Evolutionary conservation across 2,329 filamentous ascomycete species (phyloP).

Genomic region (Macrophomina tecta): DNA sequence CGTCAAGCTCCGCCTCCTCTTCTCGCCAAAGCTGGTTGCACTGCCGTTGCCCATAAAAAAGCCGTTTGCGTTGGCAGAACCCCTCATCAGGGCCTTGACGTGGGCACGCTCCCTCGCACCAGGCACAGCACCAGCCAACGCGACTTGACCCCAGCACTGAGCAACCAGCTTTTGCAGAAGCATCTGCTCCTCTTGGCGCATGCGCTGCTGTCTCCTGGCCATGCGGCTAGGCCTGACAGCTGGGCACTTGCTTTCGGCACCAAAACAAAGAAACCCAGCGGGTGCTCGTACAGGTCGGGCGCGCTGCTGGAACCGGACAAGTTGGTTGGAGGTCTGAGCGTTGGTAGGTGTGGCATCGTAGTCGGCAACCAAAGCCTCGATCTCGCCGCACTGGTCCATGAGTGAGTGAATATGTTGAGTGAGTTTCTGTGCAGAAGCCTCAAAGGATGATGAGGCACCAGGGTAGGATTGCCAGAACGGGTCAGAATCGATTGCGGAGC

Average conservation of each 20-base stretch:
- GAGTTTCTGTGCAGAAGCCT: constrained; percentile 51
- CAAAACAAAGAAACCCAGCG: constrained; percentile 6
- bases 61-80: neutral
- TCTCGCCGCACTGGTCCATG: constrained; percentile 50
- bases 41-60: neutral
- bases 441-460: constrained; percentile 51
- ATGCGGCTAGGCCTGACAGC: constrained; percentile 49
- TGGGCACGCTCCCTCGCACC: constrained; percentile 19
- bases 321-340: constrained; percentile 27
- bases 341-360: constrained; percentile 35
- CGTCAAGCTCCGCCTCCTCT: constrained; percentile 27
- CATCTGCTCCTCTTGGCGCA: constrained; percentile 52
- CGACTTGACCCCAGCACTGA: constrained; percentile 50
- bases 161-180: constrained; percentile 50
- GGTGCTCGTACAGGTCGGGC: constrained; percentile 18
- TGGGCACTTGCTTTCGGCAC: constrained; percentile 20
- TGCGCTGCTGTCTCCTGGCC: constrained; percentile 52
- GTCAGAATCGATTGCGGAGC: constrained; percentile 48
- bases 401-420: constrained; percentile 53
- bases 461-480: constrained; percentile 50
- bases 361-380: constrained; percentile 48
- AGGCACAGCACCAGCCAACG: constrained; percentile 4
- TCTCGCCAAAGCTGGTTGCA: constrained; percentile 4
- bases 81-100: constrained; percentile 11
- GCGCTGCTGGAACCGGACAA: constrained; percentile 6